These are phyloP conservation scores for Chrysosporium keratinophilum DNA, from an alignment of 2,329 filamentous ascomycete species.

Conservation along the genomic window DNA sequence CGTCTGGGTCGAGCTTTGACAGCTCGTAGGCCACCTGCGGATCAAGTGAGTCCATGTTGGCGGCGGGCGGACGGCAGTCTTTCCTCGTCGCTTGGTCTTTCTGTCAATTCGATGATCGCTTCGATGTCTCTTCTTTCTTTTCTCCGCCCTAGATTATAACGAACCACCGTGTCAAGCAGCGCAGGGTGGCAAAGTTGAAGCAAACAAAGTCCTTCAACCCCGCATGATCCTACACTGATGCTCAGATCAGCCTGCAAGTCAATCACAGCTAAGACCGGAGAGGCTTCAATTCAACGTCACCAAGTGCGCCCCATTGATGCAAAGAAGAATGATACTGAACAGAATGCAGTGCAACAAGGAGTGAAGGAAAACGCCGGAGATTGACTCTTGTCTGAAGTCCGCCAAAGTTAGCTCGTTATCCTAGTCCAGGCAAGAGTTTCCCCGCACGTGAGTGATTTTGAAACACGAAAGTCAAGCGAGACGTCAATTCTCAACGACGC, in stretches of 20 bases:
- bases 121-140: background rate
- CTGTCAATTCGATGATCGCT: background rate
- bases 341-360: background rate
- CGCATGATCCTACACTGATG: background rate
- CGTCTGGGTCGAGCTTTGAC: constrained; percentile 46
- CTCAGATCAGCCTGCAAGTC: background rate
- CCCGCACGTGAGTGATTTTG: no score
- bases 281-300: background rate
- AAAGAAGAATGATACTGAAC: no score
- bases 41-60: constrained; percentile 14
- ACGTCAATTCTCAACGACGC: no score
- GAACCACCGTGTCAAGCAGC: background rate
- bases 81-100: background rate
- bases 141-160: background rate
- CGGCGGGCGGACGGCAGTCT: background rate
- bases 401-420: no score
- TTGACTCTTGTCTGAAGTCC: no score
- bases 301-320: background rate
- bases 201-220: background rate
- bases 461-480: no score
- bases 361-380: background rate
- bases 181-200: background rate
- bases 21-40: constrained; percentile 40
- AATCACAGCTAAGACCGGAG: background rate
- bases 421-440: no score